phyloP scores from a whole-genome alignment of 805 yeast genomes.

The Candida morakotiae region DNA sequence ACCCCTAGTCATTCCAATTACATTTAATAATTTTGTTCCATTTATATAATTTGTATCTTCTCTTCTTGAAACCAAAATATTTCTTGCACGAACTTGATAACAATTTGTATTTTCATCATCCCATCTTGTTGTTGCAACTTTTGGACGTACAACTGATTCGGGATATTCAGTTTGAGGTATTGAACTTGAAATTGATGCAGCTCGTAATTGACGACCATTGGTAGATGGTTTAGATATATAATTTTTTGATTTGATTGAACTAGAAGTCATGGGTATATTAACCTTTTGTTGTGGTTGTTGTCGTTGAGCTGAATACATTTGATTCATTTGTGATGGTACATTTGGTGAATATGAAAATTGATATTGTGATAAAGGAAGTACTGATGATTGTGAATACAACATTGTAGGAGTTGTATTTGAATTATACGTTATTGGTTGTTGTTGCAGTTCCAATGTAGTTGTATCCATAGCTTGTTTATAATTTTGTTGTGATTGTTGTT shows the following conservation, averaged over 20 bases:
- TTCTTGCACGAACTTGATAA: constrained; percentile 33
- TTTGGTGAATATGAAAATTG: constrained; percentile 7
- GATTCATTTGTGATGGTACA: not conserved
- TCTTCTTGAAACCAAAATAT: constrained; percentile 31
- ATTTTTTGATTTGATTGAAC: not conserved
- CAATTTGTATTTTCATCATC: constrained; percentile 33
- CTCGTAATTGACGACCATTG: constrained; percentile 12
- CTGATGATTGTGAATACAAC: constrained; percentile 7
- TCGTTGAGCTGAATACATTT: constrained; percentile 6
- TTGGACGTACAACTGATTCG: constrained; percentile 22
- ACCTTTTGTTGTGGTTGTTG: constrained; percentile 1
- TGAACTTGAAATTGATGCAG: constrained; percentile 11
- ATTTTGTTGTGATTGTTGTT: constrained; percentile 1
- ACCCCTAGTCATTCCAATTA: constrained; percentile 37
- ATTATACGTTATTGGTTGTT: not conserved
- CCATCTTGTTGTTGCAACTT: constrained; percentile 34
- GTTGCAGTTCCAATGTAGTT: constrained; percentile 2
- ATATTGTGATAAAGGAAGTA: constrained; percentile 4
- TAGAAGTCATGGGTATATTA: not conserved
- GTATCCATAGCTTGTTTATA: not conserved
- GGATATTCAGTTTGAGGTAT: constrained; percentile 11
- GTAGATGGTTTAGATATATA: not conserved
- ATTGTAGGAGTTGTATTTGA: not conserved
- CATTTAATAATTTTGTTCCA: constrained; percentile 37
- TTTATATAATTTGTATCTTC: constrained; percentile 32